Percentiles rank a stretch among this genome's conserved stretches.
Evolutionary conservation across 2,329 filamentous ascomycete genomes (phyloP).

Genomic region (Talaromyces pinophilus): DNA sequence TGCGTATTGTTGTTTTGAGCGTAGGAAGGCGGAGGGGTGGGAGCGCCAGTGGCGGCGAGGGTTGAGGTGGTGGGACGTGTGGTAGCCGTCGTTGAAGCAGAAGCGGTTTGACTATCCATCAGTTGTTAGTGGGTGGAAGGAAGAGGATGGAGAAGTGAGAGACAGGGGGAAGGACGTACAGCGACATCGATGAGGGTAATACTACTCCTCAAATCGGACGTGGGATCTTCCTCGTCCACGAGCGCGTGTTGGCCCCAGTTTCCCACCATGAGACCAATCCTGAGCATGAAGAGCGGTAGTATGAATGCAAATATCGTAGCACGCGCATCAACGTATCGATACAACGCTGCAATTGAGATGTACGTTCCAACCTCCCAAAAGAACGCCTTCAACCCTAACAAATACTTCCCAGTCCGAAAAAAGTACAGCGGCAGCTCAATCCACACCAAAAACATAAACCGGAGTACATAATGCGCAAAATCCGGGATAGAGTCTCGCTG

Average conservation of each 20-base stretch:
- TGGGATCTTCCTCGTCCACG: conserved; percentile 71
- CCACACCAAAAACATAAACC: conserved; percentile 75
- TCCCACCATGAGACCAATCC: conserved; percentile 74
- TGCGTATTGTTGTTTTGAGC: conserved; percentile 67
- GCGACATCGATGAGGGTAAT: conserved; percentile 78
- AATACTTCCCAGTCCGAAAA: conserved; percentile 59
- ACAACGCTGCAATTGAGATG: conserved; percentile 51
- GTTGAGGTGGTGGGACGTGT: conserved; percentile 79
- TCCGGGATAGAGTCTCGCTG: conserved; percentile 68
- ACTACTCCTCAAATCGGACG: conserved; percentile 76
- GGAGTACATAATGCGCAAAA: conserved; percentile 70
- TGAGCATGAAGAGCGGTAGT: conserved; percentile 65
- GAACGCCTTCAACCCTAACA: conserved; percentile 57
- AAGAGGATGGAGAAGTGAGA: not conserved
- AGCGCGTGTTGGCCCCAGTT: conserved; percentile 86
- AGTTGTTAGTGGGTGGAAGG: not conserved
- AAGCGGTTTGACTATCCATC: conserved; percentile 70
- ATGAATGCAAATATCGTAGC: conserved; percentile 67
- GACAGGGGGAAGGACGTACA: conserved; percentile 53
- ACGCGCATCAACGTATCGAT: conserved; percentile 45
- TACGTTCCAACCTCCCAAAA: conserved; percentile 58
- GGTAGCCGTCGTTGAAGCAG: conserved; percentile 82
- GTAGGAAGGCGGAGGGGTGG: conserved; percentile 71
- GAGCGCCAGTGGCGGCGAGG: conserved; percentile 79
- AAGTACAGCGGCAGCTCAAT: conserved; percentile 75